These are phyloP conservation scores for Craspedostauros australis DNA, from an alignment of 108 stramenopile genomes.

Conservation along the genomic window DNA sequence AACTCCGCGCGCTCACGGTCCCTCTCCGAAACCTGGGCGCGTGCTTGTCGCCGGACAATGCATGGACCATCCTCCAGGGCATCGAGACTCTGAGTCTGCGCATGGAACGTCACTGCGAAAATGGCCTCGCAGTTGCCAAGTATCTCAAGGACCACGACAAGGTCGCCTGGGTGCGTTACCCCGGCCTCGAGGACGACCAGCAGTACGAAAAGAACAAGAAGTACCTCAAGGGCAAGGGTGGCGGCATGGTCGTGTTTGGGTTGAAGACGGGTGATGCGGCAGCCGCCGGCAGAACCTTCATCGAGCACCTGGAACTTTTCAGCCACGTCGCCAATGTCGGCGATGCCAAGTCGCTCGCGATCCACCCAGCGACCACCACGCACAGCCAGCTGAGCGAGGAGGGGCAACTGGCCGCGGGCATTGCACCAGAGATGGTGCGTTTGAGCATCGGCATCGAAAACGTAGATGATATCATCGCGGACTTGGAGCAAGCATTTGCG, in stretches of 20 bases:
- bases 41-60: conserved; percentile 76
- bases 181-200: conserved; percentile 58
- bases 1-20: conserved; percentile 55
- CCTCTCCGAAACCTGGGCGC: conserved; percentile 81
- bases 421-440: conserved; percentile 70
- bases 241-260: conserved; percentile 74
- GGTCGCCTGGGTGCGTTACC: conserved; percentile 77
- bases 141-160: conserved; percentile 59
- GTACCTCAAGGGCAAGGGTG: conserved; percentile 70
- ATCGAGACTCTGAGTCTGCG: conserved; percentile 84
- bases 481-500: conserved; percentile 72
- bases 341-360: conserved; percentile 71
- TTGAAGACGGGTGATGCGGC: conserved; percentile 45
- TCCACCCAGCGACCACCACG: conserved; percentile 87
- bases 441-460: conserved; percentile 77
- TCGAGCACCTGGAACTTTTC: conserved; percentile 58
- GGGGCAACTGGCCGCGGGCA: conserved; percentile 61
- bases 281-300: conserved; percentile 64
- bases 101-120: conserved; percentile 84
- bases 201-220: conserved; percentile 53
- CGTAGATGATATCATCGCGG: conserved; percentile 71
- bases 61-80: conserved; percentile 82
- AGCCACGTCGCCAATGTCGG: conserved; percentile 93
- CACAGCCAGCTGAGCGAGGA: conserved; percentile 75
- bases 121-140: conserved; percentile 67